These are phyloP conservation scores for Zalaria sp. DNA, from an alignment of 2,329 filamentous ascomycete genomes.

Conservation along the genomic window DNA sequence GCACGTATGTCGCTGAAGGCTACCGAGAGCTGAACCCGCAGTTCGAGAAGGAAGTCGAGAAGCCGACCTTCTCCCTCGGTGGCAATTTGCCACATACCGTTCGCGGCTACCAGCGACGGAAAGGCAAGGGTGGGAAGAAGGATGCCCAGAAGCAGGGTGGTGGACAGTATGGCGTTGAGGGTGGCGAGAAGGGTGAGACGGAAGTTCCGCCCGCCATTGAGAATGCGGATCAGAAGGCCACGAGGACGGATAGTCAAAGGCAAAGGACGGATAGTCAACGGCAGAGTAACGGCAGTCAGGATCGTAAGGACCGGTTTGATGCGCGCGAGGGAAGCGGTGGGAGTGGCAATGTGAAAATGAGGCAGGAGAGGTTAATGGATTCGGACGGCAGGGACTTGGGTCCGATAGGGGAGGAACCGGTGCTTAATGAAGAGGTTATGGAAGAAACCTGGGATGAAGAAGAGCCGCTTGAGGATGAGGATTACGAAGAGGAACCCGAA, in stretches of 20 bases:
- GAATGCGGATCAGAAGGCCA: constrained; percentile 3
- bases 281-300: neutral
- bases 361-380: neutral
- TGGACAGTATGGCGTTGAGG: constrained; percentile 4
- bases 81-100: constrained; percentile 14
- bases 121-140: constrained; percentile 3
- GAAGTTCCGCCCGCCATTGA: constrained; percentile 12
- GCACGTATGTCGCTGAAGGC: constrained; percentile 13
- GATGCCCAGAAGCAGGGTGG: constrained; percentile 1
- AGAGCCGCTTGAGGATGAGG: constrained; percentile 3
- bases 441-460: neutral
- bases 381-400: neutral
- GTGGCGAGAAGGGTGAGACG: constrained; percentile 10
- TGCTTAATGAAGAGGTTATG: neutral
- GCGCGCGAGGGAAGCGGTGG: neutral
- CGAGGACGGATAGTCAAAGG: neutral
- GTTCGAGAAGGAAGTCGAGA: constrained; percentile 10
- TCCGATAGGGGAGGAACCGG: neutral
- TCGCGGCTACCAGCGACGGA: constrained; percentile 7
- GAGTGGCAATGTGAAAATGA: constrained; percentile 1
- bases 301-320: neutral
- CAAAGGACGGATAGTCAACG: neutral
- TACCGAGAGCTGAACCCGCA: constrained; percentile 13
- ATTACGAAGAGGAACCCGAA: neutral
- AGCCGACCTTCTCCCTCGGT: constrained; percentile 12